Conservation (phyloP, 2,329 filamentous ascomycete genomes). For the Lachnellula hyalina region DNA sequence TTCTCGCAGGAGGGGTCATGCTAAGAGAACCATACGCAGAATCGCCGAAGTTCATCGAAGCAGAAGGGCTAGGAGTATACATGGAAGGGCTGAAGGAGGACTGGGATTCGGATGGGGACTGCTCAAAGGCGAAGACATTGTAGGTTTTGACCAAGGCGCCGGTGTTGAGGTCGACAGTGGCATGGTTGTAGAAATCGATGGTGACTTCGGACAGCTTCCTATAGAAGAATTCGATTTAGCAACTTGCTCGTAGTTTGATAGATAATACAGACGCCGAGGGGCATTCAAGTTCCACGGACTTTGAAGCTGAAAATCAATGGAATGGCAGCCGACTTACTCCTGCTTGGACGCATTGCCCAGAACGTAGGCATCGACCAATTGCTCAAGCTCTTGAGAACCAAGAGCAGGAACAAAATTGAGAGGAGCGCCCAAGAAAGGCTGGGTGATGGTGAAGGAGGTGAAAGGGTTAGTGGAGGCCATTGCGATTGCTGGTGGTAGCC, state of each 20-base stretch:
- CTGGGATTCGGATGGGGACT: conserved; percentile 31
- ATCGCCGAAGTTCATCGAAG: conserved; percentile 39
- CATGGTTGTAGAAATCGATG: conserved; percentile 54
- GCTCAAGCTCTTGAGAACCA: conserved; percentile 55
- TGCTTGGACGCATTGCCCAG: conserved; percentile 47
- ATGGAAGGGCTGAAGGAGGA: conserved; percentile 48
- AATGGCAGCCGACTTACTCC: conserved; percentile 30
- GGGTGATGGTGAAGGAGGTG: conserved; percentile 45
- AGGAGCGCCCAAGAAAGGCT: conserved; percentile 50
- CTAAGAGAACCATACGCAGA: conserved; percentile 23
- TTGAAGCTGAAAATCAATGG: no score
- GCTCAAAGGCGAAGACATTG: conserved; percentile 34
- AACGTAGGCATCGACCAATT: conserved; percentile 54
- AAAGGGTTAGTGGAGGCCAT: conserved; percentile 13
- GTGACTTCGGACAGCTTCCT: conserved; percentile 51
- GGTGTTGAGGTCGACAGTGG: conserved; percentile 52
- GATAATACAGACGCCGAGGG: no score
- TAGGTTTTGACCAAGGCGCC: conserved; percentile 49
- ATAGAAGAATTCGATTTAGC: no score
- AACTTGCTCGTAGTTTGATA: no score
- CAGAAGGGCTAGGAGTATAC: conserved; percentile 36
- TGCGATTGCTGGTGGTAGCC: conserved; percentile 3
- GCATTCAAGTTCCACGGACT: no score
- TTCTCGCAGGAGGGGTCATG: conserved; percentile 20
- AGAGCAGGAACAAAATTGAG: conserved; percentile 64